Base-by-base conservation (phyloP, 805 yeast genomes). In the Pichia gijzeniarum region DNA sequence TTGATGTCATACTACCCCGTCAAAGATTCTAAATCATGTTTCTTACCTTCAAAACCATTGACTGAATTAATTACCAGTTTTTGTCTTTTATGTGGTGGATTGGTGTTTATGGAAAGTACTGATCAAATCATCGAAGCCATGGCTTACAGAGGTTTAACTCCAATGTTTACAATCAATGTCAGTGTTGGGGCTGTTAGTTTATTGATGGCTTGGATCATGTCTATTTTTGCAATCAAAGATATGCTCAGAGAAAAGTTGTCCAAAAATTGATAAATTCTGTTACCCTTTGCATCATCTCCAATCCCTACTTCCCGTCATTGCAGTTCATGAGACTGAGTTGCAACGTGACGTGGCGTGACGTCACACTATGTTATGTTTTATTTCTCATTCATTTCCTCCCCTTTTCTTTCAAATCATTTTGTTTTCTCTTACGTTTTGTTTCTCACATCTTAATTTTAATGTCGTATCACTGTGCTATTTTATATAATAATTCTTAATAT, bases 141-240 rank as follows among this genome's bases (percentile, higher is more conserved):
- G 67, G 87, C 86, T 54, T 87, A 80, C 63, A 74, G 89, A 55
- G 95, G 95, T 3, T 71, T 81, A 49, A 86, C 93, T 25, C 71
- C 82, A 42, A 90, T 93, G 97, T 91, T 93, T 65, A 85, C 93
- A 1, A 76, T 91, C 59, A 93, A 91, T 61, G 77, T 91, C 32
- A 77, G 85, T 48, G 84, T 93, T 48, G 98, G 98, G 10, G 48
- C 79, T 38, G 73, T 84, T 31, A 77, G 91, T 2, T 68, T 91
- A 36, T 49, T 89, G 10, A 89, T 93, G 96, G 84, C 85, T 1
- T 89, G 96, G 95, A 79, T 80, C 48, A 85, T 87, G 85, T 41
- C 69, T 6, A 67, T 89, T 14, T 75, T 88, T 59, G 70, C 80
- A 41, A 69, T 81, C 64, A 82, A 74, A 57, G 79, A 77, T 51